Percentiles rank a stretch among this genome's conserved stretches.
Evolutionary conservation across 2,329 filamentous ascomycete species (phyloP).

Genomic region (Cephalotrichum gorgonifer): DNA sequence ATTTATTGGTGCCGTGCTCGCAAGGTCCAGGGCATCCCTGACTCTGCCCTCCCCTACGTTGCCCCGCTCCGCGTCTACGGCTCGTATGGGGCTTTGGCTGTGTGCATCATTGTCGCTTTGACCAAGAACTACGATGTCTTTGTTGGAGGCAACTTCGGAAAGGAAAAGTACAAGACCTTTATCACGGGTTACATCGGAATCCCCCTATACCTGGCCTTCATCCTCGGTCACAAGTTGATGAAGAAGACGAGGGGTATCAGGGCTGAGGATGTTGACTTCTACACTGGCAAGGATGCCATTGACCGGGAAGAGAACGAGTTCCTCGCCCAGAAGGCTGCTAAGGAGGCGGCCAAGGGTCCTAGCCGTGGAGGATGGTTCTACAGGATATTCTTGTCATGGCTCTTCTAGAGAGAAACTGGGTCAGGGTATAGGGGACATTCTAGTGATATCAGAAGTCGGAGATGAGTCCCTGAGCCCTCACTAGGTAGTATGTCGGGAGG

Average conservation of each 20-base stretch:
- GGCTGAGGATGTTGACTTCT: slow-evolving; percentile 56
- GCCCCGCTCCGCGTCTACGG: slow-evolving; percentile 65
- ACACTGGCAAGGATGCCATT: slow-evolving; percentile 61
- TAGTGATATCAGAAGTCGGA: too few relatives aligned
- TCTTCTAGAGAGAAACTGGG: slow-evolving; percentile 9
- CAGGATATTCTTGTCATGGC: slow-evolving; percentile 9
- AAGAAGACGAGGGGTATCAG: slow-evolving; percentile 44
- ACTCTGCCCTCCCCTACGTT: slow-evolving; percentile 48
- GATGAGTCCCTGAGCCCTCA: too few relatives aligned
- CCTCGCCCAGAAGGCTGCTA: slow-evolving; percentile 30
- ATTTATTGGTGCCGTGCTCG: slow-evolving; percentile 56
- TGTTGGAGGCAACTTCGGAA: slow-evolving; percentile 30
- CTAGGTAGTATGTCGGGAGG: too few relatives aligned
- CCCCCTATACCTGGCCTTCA: slow-evolving; percentile 59
- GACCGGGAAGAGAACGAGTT: slow-evolving; percentile 65
- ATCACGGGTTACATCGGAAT: slow-evolving; percentile 71
- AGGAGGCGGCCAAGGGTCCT: slow-evolving; percentile 11
- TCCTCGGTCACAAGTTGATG: slow-evolving; percentile 56
- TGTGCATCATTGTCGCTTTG: slow-evolving; percentile 63
- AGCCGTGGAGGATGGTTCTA: slow-evolving; percentile 8
- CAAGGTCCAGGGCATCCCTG: slow-evolving; percentile 45
- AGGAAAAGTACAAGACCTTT: slow-evolving; percentile 58
- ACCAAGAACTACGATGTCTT: slow-evolving; percentile 80
- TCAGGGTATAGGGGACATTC: too few relatives aligned
- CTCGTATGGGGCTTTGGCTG: slow-evolving; percentile 55